phyloP scores from a whole-genome alignment of 2,329 filamentous ascomycete genomes.

The Aspergillus sp. region DNA sequence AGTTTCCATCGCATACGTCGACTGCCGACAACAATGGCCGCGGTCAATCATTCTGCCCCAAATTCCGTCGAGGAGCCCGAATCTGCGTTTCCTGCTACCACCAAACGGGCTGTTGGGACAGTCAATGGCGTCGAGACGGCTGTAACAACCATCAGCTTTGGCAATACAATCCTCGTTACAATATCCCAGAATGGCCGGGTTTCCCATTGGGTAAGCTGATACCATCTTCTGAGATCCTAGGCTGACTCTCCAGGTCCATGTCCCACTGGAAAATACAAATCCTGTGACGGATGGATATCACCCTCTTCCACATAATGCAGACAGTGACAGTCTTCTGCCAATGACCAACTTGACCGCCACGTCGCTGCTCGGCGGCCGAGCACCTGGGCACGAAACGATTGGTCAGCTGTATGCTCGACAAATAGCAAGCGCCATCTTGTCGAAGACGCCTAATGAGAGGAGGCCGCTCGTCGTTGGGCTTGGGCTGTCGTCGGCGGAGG shows the following conservation, averaged over 20 bases:
- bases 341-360: constrained; percentile 74
- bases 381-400: constrained; percentile 66
- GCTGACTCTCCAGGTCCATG: constrained; percentile 19
- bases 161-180: constrained; percentile 85
- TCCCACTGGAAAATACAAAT: constrained; percentile 25
- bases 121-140: constrained; percentile 64
- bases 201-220: constrained; percentile 71
- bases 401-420: constrained; percentile 86
- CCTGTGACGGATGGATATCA: constrained; percentile 28
- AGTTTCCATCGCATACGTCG: too few relatives aligned
- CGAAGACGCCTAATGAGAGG: constrained; percentile 56
- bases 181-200: constrained; percentile 76
- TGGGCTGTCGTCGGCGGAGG: constrained; percentile 41
- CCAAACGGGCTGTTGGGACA: constrained; percentile 49
- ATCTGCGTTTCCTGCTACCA: constrained; percentile 59
- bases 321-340: constrained; percentile 55
- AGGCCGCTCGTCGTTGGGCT: constrained; percentile 51
- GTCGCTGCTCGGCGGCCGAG: constrained; percentile 75
- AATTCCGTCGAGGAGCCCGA: constrained; percentile 33
- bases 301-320: constrained; percentile 33
- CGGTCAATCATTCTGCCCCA: constrained; percentile 18
- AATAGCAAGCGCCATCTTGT: constrained; percentile 69
- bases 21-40: constrained; percentile 8
- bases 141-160: constrained; percentile 63
- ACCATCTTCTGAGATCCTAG: background rate